Evolutionary conservation across 2,329 filamentous ascomycete species (phyloP), one percentile per base, ranked within the genome.

Genomic region (Cordyceps militaris): DNA sequence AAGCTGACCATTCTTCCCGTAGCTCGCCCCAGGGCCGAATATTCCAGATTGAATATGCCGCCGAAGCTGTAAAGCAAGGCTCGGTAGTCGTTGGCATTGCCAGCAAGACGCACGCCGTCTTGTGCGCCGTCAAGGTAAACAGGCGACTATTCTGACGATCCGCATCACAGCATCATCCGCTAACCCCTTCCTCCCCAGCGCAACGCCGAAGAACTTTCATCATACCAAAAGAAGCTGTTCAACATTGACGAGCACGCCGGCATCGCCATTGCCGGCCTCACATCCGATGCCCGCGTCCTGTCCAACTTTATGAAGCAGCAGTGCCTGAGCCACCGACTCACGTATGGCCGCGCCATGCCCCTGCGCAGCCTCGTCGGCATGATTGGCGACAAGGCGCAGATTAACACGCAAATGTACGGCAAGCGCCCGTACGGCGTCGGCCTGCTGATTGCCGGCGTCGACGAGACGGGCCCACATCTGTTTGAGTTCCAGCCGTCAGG

Each of bases 251-350:
- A 93, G 68, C 94, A 99, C 76, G 87, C 94, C 67, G 94, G 92
- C 65, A 86, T 99, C 69, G 91, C 93, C 68, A 95, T 99, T 68
- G 94, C 94, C 65, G 94, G 94, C 67, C 89, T 99, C 62, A 94
- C 94, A 65, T 97, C 93, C 59, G 94, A 99, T 75, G 94, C 93
- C 71, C 94, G 94, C 70, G 94, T 99, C 67, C 91, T 99, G 67
- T 97, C 92, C 81, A 99, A 99, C 84, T 99, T 97, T 81, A 97
- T 99, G 93, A 97, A 97, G 81, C 91, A 96, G 78, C 94, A 97
- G 78, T 96, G 91, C 63, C 90, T 99, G 69, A 89, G 90, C 69
- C 93, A 94, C 68, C 91, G 93, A 73, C 87, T 99, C 67, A 96
- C 91, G 59, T 97, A 96, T 79, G 93, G 90, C 76, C 92, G 94